Conservation (phyloP, 2,329 filamentous ascomycete genomes). For the Calonectria multiphialidica region DNA sequence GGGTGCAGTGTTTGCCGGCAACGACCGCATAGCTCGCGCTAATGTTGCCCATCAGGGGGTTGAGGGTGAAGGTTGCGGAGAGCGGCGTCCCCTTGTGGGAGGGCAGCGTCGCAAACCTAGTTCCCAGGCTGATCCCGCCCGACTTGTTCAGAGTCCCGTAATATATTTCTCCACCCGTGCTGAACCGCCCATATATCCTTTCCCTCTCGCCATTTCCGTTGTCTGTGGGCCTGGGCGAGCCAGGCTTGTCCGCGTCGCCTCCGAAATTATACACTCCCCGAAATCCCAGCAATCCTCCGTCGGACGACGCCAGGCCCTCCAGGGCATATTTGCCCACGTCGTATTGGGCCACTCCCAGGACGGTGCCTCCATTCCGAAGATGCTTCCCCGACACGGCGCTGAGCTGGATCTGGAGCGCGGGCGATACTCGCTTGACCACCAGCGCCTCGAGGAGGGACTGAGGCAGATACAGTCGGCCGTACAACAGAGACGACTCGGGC, state of each 20-base stretch:
- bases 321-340: conserved; percentile 89
- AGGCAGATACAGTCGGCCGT: conserved; percentile 85
- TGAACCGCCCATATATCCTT: conserved; percentile 84
- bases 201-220: conserved; percentile 59
- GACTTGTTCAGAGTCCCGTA: conserved; percentile 96
- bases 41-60: conserved; percentile 93
- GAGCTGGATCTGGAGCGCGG: conserved; percentile 83
- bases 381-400: conserved; percentile 81
- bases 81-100: conserved; percentile 87
- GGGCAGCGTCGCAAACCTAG: conserved; percentile 90
- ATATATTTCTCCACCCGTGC: conserved; percentile 92
- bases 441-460: conserved; percentile 88
- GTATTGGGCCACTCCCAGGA: conserved; percentile 81
- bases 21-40: conserved; percentile 93
- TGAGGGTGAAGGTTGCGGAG: conserved; percentile 92
- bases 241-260: conserved; percentile 66
- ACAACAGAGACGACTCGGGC: conserved; percentile 71
- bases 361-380: conserved; percentile 80
- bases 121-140: conserved; percentile 88
- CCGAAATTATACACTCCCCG: conserved; percentile 97
- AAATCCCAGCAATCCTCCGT: conserved; percentile 88
- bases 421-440: conserved; percentile 82
- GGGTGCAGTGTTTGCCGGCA: conserved; percentile 83
- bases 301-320: conserved; percentile 92
- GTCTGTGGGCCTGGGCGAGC: conserved; percentile 30